Base-by-base conservation (phyloP, 768 basidiomycete genomes). In the Lyophyllum atratum region DNA sequence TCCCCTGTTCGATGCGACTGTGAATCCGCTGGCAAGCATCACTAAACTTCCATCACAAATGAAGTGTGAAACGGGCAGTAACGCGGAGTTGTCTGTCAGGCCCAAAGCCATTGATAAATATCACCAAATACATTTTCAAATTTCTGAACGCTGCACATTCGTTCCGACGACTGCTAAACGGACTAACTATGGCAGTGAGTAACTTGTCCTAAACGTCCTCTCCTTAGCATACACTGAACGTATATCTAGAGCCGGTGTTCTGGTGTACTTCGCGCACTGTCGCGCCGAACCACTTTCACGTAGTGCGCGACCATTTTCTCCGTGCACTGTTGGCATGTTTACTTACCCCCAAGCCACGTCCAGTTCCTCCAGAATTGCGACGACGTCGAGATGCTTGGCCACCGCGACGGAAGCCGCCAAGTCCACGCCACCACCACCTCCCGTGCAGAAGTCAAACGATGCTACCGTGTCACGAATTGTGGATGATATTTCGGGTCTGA, bases 401-500 rank as follows among this genome's bases (percentile, higher is more conserved):
- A 83, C 87, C 10, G 78, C 85, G 19, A 70, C 84, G 15, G 77
- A 76, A 46, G 62, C 80, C 9, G 67, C 82, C 24, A 70, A 76
- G 21, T 62, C 79, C 4, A 59, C 78, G 2, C 56, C 80, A 2
- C 74, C 82, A 22, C 80, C 80, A 1, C 74, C 81, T 3, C 68
- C 78, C 3, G 59, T 70, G 5, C 66, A 69, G 22, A 59, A 66
- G 17, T 70, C 80, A 15, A 69, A 75, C 22, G 85, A 94, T 70
- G 84, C 92, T 21, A 85, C 80, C 64, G 81, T 99, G 62, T 77
- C 76, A 48, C 84, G 84, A 58, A 89, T 99, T 66, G 97, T 99
- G 25, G 93, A 98, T 70, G 89, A 93, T 70, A 98, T 99, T 64
- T 92, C 94, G 5, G 75, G 80, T 21, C 73, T 98, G 64, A 93